phyloP scores from a whole-genome alignment of 140 eudicot species.

The Stevia rebaudiana region DNA sequence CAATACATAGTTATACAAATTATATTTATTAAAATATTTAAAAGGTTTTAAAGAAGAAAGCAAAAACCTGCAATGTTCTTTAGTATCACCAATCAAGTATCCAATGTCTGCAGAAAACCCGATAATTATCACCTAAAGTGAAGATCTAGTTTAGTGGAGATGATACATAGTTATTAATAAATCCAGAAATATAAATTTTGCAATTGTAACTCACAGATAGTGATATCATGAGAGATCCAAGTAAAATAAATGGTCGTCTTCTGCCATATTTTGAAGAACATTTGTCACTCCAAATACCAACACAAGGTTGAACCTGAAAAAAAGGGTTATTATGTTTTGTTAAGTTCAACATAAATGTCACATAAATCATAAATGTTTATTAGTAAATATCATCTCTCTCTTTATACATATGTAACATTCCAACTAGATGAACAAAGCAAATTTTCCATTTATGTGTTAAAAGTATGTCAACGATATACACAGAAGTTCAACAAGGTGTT shows the following conservation, averaged over 20 bases:
- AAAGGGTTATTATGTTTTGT: neutral
- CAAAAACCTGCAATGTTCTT: conserved; percentile 87
- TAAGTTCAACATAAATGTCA: neutral
- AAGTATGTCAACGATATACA: neutral
- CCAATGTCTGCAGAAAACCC: conserved; percentile 99
- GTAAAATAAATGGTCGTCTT: conserved; percentile 84
- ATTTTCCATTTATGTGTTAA: neutral
- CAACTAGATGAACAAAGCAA: conserved; percentile 9
- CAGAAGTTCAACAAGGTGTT: conserved; percentile 5
- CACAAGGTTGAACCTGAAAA: conserved; percentile 97
- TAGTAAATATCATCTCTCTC: conserved; percentile 11
- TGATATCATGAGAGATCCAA: conserved; percentile 76
- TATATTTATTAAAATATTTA: conserved; percentile 15
- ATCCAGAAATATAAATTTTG: conserved; percentile 2
- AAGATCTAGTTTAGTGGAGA: conserved; percentile 37
- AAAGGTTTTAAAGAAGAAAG: conserved; percentile 17
- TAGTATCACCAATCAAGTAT: conserved; percentile 81
- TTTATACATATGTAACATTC: too few relatives aligned
- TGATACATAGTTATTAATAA: conserved; percentile 7
- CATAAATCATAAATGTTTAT: neutral
- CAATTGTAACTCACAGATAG: conserved; percentile 54
- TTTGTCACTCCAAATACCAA: conserved; percentile 98
- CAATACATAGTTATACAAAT: conserved; percentile 23
- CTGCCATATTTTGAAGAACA: conserved; percentile 93
- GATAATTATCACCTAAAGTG: conserved; percentile 77